Conservation (phyloP, 2,329 filamentous ascomycete species). For the Fusarium sp. region DNA sequence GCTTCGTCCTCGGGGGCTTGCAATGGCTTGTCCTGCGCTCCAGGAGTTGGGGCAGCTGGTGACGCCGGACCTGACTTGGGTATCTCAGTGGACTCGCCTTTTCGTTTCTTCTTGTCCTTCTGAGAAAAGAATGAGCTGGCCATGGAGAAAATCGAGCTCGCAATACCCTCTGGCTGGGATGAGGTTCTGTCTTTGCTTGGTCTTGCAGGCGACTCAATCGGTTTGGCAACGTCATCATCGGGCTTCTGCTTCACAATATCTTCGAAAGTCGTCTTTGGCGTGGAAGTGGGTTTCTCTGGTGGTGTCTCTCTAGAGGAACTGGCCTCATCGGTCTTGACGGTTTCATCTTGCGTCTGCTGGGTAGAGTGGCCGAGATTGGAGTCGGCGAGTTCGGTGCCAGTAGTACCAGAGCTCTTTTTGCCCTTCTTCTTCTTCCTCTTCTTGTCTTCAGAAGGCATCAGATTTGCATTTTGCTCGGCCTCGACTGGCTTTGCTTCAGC, state of each 20-base stretch:
- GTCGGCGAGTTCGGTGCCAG: background rate
- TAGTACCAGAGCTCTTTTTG: background rate
- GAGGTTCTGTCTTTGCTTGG: background rate
- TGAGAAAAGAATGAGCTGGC: conserved; percentile 26
- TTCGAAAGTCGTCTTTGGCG: conserved; percentile 1
- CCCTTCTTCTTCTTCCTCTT: conserved; percentile 36
- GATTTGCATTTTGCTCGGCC: background rate
- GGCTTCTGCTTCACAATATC: background rate
- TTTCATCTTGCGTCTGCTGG: background rate
- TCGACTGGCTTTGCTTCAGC: background rate
- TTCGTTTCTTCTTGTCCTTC: conserved; percentile 43
- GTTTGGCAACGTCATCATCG: background rate
- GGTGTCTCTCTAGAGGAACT: background rate
- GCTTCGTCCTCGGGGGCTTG: background rate
- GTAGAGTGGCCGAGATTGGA: background rate
- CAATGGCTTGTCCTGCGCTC: background rate
- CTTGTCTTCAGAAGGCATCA: conserved; percentile 23
- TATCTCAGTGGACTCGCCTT: conserved; percentile 23
- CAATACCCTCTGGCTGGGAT: conserved; percentile 25
- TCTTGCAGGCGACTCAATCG: background rate
- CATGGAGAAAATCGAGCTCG: conserved; percentile 10
- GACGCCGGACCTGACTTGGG: conserved; percentile 1
- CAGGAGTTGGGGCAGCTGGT: conserved; percentile 1
- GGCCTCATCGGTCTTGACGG: background rate
- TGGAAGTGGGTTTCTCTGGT: background rate